phyloP scores from a whole-genome alignment of 2,329 filamentous ascomycete species.

The Pestalotiopsis sp. region DNA sequence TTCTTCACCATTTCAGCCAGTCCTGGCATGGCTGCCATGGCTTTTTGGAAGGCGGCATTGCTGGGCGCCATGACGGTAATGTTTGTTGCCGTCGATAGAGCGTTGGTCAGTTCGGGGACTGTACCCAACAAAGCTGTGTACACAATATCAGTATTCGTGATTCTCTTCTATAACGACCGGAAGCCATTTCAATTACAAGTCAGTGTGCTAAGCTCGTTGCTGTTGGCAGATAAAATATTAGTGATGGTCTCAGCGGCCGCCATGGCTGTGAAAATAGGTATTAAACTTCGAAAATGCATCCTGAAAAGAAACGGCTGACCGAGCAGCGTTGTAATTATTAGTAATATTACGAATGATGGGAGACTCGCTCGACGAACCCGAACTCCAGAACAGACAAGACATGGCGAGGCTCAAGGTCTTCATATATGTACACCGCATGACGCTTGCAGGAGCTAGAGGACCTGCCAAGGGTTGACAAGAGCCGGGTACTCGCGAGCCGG shows the following conservation, averaged over 20 bases:
- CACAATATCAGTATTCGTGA: background rate
- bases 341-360: background rate
- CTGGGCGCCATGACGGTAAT: slow-evolving; percentile 34
- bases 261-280: slow-evolving; percentile 11
- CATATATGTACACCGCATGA: background rate
- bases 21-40: slow-evolving; percentile 31
- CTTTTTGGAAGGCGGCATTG: slow-evolving; percentile 37
- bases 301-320: slow-evolving; percentile 10
- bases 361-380: slow-evolving; percentile 5
- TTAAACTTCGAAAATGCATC: slow-evolving; percentile 12
- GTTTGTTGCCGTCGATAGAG: slow-evolving; percentile 12
- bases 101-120: slow-evolving; percentile 15
- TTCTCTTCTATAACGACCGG: background rate
- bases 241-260: slow-evolving; percentile 14
- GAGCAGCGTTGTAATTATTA: slow-evolving; percentile 2
- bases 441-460: background rate
- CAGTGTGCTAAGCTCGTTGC: slow-evolving; percentile 15
- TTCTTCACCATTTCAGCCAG: slow-evolving; percentile 25
- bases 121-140: slow-evolving; percentile 19
- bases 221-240: slow-evolving; percentile 15
- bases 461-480: slow-evolving; percentile 1
- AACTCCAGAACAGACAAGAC: background rate
- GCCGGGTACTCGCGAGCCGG: background rate
- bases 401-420: background rate
- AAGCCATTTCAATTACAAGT: slow-evolving; percentile 10